Base-by-base conservation (phyloP, 306 rosid genomes). In the Cicer yamashitae region DNA sequence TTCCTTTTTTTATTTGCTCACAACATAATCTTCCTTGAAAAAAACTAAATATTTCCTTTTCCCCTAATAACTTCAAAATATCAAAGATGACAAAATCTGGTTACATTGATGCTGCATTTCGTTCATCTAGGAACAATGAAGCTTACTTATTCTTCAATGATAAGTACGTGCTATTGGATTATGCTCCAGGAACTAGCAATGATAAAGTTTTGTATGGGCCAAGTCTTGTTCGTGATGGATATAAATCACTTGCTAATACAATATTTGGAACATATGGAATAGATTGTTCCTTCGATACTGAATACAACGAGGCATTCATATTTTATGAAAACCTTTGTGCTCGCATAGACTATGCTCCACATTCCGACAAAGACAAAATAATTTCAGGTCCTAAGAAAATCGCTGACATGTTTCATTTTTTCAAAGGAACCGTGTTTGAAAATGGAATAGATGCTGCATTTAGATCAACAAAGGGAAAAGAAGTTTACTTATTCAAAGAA, bases 401-500 rank as follows among this genome's bases (percentile, higher is more conserved):
- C 12, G 5, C n/a, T 6, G 6, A 20, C 39, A 22, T 57, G 63
- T 57, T 57, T 10, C 63, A 7, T 10, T 57, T 57, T 5, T 22
- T 57, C 14, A 1, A 22, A 25, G 63, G 39, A 22, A 57, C 39
- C 1, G 39, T 22, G 63, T 57, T 57, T 8, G 37, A 54, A 18
- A 54, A 8, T 8, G 61, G 61, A 0, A 17, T 54, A 17, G 61
- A 18, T 5, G 7, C 39, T 10, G 39, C 63, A 22, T 57, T 3
- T 6, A 22, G 63, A 5, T 57, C 63, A 20, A 57, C 7, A 0
- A 10, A 1, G 8, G 13, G n/a, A 0, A 57, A 57, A 8, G 63
- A 57, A 57, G 63, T 12, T 8, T 57, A 57, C 63, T 57, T 57
- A 22, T 57, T 57, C 63, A 57, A 22, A 57, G 39, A n/a, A 57